Conservation (phyloP, 306 rosid genomes). For the Citrullus mucosospermus region DNA sequence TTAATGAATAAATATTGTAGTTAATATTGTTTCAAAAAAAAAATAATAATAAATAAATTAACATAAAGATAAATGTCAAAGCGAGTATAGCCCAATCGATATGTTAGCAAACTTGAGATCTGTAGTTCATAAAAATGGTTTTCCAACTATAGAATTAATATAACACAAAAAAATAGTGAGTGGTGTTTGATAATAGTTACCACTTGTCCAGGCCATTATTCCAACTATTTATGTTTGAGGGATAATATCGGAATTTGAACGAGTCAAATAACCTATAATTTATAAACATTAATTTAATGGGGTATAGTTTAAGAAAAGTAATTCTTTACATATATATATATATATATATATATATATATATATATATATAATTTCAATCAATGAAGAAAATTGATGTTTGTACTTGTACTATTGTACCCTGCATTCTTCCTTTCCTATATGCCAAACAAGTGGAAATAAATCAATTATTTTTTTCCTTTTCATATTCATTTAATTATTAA, state of each 20-base stretch:
- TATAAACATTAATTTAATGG: not conserved
- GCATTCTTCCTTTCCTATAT: not conserved
- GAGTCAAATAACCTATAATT: not conserved
- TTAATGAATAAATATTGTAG: too few species aligned
- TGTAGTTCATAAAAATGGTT: too few species aligned
- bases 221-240: not conserved
- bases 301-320: not conserved
- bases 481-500: not conserved
- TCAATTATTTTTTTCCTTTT: not conserved
- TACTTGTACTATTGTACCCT: constrained; percentile 1
- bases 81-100: too few species aligned
- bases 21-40: too few species aligned
- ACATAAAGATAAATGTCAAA: too few species aligned
- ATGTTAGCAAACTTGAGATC: too few species aligned
- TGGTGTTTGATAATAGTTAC: not conserved
- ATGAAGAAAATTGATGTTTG: not conserved
- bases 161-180: not conserved
- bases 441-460: not conserved
- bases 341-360: too few species aligned
- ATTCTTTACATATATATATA: not conserved
- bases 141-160: not conserved
- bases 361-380: not conserved
- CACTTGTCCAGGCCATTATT: not conserved
- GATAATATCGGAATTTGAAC: not conserved
- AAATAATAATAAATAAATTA: too few species aligned